Conservation (phyloP, 768 basidiomycete species). For the Suillus tomentosus region DNA sequence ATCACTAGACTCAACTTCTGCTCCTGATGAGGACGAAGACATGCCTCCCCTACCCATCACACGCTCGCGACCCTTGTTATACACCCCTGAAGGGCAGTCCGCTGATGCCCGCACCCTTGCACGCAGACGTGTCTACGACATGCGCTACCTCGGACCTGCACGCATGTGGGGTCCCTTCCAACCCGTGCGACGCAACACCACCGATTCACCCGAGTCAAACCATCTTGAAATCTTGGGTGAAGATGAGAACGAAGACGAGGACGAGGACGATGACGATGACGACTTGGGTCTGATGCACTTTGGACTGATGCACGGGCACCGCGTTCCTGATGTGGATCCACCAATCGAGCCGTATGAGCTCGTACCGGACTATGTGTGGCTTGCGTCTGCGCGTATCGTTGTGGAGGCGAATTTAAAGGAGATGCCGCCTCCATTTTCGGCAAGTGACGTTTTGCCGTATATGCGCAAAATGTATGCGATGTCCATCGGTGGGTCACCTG, state of each 20-base stretch:
- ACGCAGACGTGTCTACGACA: conserved; percentile 32
- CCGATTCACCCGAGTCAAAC: background rate
- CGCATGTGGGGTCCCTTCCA: conserved; percentile 33
- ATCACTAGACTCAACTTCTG: background rate
- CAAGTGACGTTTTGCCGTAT: conserved; percentile 27
- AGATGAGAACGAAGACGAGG: conserved; percentile 26
- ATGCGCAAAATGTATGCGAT: conserved; percentile 38
- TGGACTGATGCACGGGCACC: conserved; percentile 12
- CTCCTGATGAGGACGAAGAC: background rate
- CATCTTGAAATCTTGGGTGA: conserved; percentile 12
- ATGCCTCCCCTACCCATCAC: background rate
- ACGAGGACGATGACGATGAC: conserved; percentile 17
- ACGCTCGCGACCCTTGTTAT: background rate
- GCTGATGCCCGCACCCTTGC: conserved; percentile 31
- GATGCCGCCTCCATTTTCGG: conserved; percentile 12
- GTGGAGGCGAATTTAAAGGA: conserved; percentile 55
- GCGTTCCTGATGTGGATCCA: conserved; percentile 21
- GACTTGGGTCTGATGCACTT: conserved; percentile 9
- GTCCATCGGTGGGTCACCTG: conserved; percentile 44
- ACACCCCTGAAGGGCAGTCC: conserved; percentile 16
- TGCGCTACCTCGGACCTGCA: conserved; percentile 31
- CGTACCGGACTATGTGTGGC: conserved; percentile 53
- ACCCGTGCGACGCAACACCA: conserved; percentile 14
- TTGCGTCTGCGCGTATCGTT: conserved; percentile 50
- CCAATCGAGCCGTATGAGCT: conserved; percentile 30